Evolutionary conservation across 331 rosid genomes (phyloP), one percentile per base, ranked within the genome.

Genomic region (Quercus tomentella): DNA sequence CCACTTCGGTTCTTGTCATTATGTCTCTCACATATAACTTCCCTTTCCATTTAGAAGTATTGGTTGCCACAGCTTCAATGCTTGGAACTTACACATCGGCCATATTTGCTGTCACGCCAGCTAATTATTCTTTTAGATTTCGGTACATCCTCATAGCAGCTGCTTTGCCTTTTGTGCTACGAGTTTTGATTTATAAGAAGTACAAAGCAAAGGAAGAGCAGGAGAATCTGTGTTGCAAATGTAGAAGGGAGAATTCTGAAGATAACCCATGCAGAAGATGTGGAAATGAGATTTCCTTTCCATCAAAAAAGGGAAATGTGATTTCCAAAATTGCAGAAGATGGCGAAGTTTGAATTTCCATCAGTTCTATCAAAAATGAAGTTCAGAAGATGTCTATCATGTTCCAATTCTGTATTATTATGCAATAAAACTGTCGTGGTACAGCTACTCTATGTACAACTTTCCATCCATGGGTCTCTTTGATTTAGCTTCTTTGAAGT

Each of bases 181-280:
- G 60, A 55, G 20, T 1, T 18, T 20, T 20, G 21, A 56, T 56
- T 56, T 7, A 56, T 4, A 2, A 20, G 0, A 33, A 33, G 8
- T 7, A 0, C 37, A 33, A 33, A 4, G 0, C 7, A 33, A 0
- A 33, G 0, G 0, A 33, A 33, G 37, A 33, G 0, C 37, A 33
- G 0, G 8, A 33, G 37, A 33, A 33, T 33, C 37, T 33, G 37
- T 33, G 37, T 33, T 0, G 0, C 2, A 33, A 33, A 33, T 33
- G 7, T 6, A 33, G 37, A 1, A 33, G 37, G 0, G 8, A 0
- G 37, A 33, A 33, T 33, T 33, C 33, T 30, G 33, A 30, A 0
- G 33, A 30, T 30, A 31, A 31, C 1, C 5, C 6, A 5, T 7
- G 43, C 43, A 37, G 2, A 37, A 37, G 0, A 0, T 37, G 43